Conservation (phyloP, 768 basidiomycete species). For the Russula brevipes region DNA sequence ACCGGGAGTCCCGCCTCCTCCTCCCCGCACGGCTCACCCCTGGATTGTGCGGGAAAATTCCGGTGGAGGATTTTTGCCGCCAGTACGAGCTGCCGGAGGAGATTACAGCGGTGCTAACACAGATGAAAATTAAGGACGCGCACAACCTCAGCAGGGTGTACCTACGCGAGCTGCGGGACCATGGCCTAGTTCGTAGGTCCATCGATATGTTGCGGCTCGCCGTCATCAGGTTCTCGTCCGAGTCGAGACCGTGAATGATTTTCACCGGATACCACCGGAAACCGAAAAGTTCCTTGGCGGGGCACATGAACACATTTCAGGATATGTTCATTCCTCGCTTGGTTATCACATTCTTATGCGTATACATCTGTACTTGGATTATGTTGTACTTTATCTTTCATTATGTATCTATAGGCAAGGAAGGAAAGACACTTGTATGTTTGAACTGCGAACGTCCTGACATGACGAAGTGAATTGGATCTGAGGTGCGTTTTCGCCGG, state of each 20-base stretch:
- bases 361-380: neutral
- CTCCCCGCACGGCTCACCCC: slow-evolving; percentile 15
- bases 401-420: slow-evolving; percentile 7
- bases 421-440: neutral
- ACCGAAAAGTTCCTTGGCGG: no score
- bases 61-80: slow-evolving; percentile 13
- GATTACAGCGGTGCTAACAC: slow-evolving; percentile 1
- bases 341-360: neutral
- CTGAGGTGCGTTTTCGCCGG: no score
- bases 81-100: slow-evolving; percentile 13
- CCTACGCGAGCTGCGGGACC: slow-evolving; percentile 6
- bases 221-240: slow-evolving; percentile 15
- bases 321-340: neutral
- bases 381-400: slow-evolving; percentile 5
- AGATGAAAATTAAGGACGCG: slow-evolving; percentile 12
- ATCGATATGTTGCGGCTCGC: slow-evolving; percentile 17
- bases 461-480: neutral
- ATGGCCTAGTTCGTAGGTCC: neutral
- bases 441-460: neutral
- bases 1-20: slow-evolving; percentile 13
- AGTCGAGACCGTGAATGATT: slow-evolving; percentile 7
- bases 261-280: neutral
- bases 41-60: slow-evolving; percentile 4
- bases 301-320: neutral
- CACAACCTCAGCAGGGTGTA: slow-evolving; percentile 13